Evolutionary conservation across 108 stramenopile species (phyloP), one percentile per base, ranked within the genome.

Genomic region (Skeletonema tropicum): DNA sequence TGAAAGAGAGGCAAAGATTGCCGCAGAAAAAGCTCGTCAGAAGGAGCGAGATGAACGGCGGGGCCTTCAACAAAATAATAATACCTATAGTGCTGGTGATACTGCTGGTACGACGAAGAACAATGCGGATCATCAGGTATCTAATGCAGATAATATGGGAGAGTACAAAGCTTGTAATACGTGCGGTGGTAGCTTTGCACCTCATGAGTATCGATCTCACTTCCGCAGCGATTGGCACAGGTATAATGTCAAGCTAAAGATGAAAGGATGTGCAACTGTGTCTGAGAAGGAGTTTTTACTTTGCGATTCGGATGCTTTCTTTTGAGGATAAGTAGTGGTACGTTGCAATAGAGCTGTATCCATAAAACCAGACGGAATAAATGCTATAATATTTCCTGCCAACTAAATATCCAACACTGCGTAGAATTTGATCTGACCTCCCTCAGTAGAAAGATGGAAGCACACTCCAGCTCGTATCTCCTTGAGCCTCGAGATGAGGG

Each of bases 221-320:
- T 99, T 97, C 87, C 87, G 91, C 32, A 86, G 87, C 52, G 97
- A 98, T 76, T 96, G 96, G 97, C 97, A 98, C 77, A 84, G 94
- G 12, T 96, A 94, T 86, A 99, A 99, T 79, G 87, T 97, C 55
- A 97, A 97, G 69, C 74, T 97, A n/a, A 98, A 97, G 67, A 70
- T 97, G 92, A 85, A 86, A 23, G 86, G 90, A 10, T 59, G 71
- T 21, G 57, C 87, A 2, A 84, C 92, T 12, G 85, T 97, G 4
- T 83, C 79, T 26, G 92, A 95, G 66, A 62, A 86, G 60, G 95
- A 96, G 76, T 96, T 95, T 67, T 30, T 74, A 39, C 65, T 94
- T 14, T 91, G 88, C 52, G 87, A 89, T 79, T 58, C 88, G 1
- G 88, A 84, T 58, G 76, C 77, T 46, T 79, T 83, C 46, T 80